These are phyloP conservation scores for Lasiosphaeria ovina DNA, from an alignment of 495 filamentous ascomycete genomes.

Conservation along the genomic window DNA sequence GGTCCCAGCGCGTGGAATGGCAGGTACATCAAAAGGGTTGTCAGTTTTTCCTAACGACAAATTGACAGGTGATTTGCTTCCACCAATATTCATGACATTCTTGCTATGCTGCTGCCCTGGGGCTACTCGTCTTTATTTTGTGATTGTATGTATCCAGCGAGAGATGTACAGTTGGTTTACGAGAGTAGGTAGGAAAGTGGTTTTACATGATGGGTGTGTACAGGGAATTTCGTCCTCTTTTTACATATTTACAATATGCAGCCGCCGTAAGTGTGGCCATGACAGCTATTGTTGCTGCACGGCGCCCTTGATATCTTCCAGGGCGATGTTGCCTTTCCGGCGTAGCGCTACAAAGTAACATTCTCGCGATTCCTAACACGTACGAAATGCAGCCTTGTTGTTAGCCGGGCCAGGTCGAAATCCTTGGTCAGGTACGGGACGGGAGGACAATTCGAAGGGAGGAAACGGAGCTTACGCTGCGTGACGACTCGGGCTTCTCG, in stretches of 20 bases:
- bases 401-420: not conserved
- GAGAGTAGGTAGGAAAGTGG: no score
- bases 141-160: no score
- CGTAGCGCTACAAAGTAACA: constrained; percentile 77
- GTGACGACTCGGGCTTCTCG: constrained; percentile 86
- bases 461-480: constrained; percentile 60
- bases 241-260: no score
- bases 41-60: not conserved
- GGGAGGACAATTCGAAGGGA: not conserved
- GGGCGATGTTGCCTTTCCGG: constrained; percentile 49
- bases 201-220: no score
- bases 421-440: constrained; percentile 2
- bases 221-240: no score
- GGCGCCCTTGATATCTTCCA: constrained; percentile 21
- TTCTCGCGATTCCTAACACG: constrained; percentile 80
- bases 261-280: not conserved
- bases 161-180: no score
- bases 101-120: no score
- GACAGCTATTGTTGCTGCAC: not conserved
- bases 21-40: not conserved
- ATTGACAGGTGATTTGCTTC: not conserved
- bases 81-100: no score
- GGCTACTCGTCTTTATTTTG: no score
- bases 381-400: not conserved
- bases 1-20: not conserved